Base-by-base conservation (phyloP, 2,329 filamentous ascomycete species). In the Tolypocladium pustulatum region DNA sequence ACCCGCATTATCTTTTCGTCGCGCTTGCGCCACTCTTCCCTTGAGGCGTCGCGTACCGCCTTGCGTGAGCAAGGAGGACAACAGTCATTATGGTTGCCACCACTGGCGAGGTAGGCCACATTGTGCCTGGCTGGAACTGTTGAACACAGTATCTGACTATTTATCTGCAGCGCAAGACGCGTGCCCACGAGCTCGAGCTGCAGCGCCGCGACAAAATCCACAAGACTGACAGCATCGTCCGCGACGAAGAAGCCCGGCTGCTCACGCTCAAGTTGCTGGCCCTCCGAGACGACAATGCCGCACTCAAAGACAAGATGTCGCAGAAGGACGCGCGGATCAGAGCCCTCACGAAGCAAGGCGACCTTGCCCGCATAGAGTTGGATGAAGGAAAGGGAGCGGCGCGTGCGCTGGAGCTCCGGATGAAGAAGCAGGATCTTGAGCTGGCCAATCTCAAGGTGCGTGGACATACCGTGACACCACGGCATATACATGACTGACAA, bases 211-310 rank as follows among this genome's bases (percentile, higher is more conserved):
- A 81, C 60, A 82, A 81, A 63, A 73, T 82, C 58, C 84, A 87
- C 64, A 78, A 85, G 58, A 81, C 88, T 40, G 82, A 89, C 57
- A 76, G 87, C 13, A 78, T 95, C 58, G 76, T 84, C 64, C 89
- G 89, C 66, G 85, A 91, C 63, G 92, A 97, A 71, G 84, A 87
- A 60, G 78, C 83, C 43, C 85, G 92, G 54, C 81, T 86, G 63
- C 73, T 91, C 57, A 84, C 84, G 64, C 79, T 93, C 61, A 83
- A 86, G 62, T 79, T 86, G 58, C 75, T 92, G 57, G 73, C 91
- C n/a, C 76, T 89, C n/a, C 80, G 86, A 61, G 85, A 92, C 63
- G 88, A 95, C 62, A 90, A 87, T 62, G 82, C 86, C 54, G 79
- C 82, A 12, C 73, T 96, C 34, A 82, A 84, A 63, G 81, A 85